A percentile compares a stretch with the other conserved stretches of the same genome.
These are phyloP conservation scores for Gymnopilus dilepis DNA, from an alignment of 768 basidiomycete genomes.

Conservation along the genomic window DNA sequence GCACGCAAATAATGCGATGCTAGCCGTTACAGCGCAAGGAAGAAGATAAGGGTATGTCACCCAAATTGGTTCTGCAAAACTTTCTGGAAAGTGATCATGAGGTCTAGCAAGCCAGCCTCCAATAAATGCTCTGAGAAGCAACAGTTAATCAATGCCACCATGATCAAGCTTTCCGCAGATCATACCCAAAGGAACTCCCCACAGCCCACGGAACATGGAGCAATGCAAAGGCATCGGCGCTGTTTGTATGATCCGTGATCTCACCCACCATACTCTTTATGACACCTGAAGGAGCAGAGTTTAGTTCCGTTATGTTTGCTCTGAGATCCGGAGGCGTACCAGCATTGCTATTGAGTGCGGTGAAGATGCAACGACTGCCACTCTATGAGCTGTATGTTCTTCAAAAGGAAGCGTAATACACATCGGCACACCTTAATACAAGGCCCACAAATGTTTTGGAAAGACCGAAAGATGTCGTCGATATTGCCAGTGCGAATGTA, in stretches of 20 bases:
- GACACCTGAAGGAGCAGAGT: constrained; percentile 41
- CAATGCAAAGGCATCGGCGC: constrained; percentile 35
- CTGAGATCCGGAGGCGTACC: constrained; percentile 27
- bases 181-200: constrained; percentile 34
- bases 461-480: constrained; percentile 65
- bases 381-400: no score
- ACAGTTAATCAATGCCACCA: neutral
- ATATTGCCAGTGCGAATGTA: constrained; percentile 55
- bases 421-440: constrained; percentile 40
- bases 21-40: constrained; percentile 26
- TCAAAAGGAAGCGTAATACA: neutral
- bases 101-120: constrained; percentile 32
- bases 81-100: constrained; percentile 27
- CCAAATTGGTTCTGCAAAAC: constrained; percentile 27
- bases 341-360: constrained; percentile 51
- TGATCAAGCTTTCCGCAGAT: neutral
- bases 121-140: constrained; percentile 26
- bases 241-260: constrained; percentile 60
- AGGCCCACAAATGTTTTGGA: constrained; percentile 60
- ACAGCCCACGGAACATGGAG: constrained; percentile 35
- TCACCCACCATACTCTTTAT: constrained; percentile 53
- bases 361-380: constrained; percentile 53
- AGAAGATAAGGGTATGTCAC: constrained; percentile 31
- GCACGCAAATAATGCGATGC: constrained; percentile 23
- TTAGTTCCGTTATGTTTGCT: no score